These are phyloP conservation scores for Raffaelea albimanens DNA, from an alignment of 2,329 filamentous ascomycete species.

Conservation along the genomic window DNA sequence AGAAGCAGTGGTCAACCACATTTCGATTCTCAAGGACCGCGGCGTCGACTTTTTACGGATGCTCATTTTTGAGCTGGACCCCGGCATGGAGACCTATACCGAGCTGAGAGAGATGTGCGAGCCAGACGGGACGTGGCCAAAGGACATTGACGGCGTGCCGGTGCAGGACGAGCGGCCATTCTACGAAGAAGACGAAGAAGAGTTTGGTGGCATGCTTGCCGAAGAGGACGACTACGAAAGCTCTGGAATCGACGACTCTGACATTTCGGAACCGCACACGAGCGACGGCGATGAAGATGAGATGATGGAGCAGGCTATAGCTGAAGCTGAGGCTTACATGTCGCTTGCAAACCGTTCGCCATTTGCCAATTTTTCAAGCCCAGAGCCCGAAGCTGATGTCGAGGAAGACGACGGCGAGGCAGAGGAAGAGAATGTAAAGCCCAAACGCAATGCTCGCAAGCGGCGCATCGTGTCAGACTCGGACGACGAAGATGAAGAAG, in stretches of 20 bases:
- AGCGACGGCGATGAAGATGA: conserved; percentile 4
- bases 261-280: conserved; percentile 8
- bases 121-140: conserved; percentile 8
- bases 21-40: conserved; percentile 1
- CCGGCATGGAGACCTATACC: background rate
- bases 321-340: background rate
- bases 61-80: conserved; percentile 6
- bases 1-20: conserved; percentile 9
- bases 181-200: background rate
- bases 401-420: background rate
- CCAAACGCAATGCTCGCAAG: background rate
- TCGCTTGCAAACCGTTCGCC: no score
- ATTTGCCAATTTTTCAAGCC: conserved; percentile 8
- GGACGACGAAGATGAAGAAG: conserved; percentile 7
- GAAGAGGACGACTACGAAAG: conserved; percentile 1
- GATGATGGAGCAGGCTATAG: background rate
- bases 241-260: conserved; percentile 4
- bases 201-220: no score
- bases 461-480: conserved; percentile 10
- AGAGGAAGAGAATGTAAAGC: background rate
- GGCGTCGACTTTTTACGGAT: conserved; percentile 11
- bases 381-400: background rate
- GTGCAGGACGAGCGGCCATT: conserved; percentile 2
- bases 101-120: background rate
- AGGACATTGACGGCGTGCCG: conserved; percentile 1